phyloP scores from a whole-genome alignment of 257 asterid genomes.

The Orobanche coerulescens region DNA sequence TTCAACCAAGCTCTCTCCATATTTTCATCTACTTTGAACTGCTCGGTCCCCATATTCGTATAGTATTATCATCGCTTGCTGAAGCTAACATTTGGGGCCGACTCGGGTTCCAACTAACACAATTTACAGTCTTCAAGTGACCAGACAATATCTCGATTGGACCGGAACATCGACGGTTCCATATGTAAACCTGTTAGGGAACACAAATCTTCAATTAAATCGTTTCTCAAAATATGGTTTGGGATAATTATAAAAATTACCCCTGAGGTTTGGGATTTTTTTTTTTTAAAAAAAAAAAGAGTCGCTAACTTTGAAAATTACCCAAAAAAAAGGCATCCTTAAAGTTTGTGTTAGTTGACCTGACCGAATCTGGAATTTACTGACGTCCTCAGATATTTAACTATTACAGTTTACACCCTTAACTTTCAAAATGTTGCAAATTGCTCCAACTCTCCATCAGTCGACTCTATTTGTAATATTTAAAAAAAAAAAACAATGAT shows the following conservation, averaged over 20 bases:
- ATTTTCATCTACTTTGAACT: conserved; percentile 22
- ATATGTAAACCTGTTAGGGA: conserved; percentile 62
- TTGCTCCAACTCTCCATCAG: too few species aligned
- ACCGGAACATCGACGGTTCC: conserved; percentile 50
- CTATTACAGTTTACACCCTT: too few species aligned
- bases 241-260: not conserved
- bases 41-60: conserved; percentile 90
- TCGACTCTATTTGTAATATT: too few species aligned
- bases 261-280: not conserved
- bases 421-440: too few species aligned
- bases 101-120: conserved; percentile 83
- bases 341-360: too few species aligned
- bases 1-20: conserved; percentile 16
- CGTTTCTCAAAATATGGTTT: not conserved
- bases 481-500: too few species aligned
- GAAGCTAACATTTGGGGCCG: conserved; percentile 77
- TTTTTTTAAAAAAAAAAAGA: too few species aligned
- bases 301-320: too few species aligned
- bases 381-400: too few species aligned
- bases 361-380: too few species aligned
- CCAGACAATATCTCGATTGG: conserved; percentile 78
- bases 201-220: conserved; percentile 4
- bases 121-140: conserved; percentile 71
- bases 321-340: too few species aligned
- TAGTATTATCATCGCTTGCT: conserved; percentile 82